These are phyloP conservation scores for Dendrobium huoshanense DNA, from an alignment of 106 monocot species.

Conservation along the genomic window DNA sequence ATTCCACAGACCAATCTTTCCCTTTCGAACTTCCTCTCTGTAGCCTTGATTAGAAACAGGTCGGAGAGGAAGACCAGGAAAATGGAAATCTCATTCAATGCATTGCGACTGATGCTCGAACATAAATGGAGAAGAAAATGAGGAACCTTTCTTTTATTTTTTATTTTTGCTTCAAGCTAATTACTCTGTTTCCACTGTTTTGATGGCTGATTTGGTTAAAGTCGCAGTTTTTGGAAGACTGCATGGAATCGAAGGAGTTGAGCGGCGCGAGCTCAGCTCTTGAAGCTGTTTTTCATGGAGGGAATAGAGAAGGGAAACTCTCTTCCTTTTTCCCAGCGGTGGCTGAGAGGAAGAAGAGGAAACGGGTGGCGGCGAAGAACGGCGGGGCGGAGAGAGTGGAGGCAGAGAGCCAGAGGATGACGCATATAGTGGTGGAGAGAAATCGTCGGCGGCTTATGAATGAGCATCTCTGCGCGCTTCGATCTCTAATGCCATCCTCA, in stretches of 20 bases:
- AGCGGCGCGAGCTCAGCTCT: background rate
- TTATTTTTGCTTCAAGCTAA: background rate
- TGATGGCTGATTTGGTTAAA: slow-evolving; percentile 5
- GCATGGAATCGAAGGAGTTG: slow-evolving; percentile 4
- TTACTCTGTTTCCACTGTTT: background rate
- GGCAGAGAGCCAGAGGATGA: slow-evolving; percentile 77
- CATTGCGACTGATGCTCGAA: background rate
- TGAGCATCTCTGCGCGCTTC: slow-evolving; percentile 65
- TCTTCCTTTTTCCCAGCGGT: background rate
- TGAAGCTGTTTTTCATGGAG: background rate
- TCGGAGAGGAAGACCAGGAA: background rate
- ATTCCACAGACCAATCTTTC: background rate
- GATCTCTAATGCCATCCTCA: slow-evolving; percentile 71
- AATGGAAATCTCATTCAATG: slow-evolving; percentile 1
- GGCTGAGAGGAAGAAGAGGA: slow-evolving; percentile 39
- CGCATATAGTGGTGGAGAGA: slow-evolving; percentile 92
- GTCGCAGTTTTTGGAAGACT: background rate
- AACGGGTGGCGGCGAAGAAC: slow-evolving; percentile 13
- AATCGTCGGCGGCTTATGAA: slow-evolving; percentile 93
- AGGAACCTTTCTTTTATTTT: background rate
- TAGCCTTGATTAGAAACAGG: background rate
- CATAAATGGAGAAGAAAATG: background rate
- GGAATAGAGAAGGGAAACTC: background rate
- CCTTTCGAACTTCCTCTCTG: background rate
- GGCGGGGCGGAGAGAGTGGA: slow-evolving; percentile 18